Percentiles rank a stretch among this genome's conserved stretches.
These are phyloP conservation scores for Albophoma yamanashiensis DNA, from an alignment of 2,329 filamentous ascomycete species.

Conservation along the genomic window DNA sequence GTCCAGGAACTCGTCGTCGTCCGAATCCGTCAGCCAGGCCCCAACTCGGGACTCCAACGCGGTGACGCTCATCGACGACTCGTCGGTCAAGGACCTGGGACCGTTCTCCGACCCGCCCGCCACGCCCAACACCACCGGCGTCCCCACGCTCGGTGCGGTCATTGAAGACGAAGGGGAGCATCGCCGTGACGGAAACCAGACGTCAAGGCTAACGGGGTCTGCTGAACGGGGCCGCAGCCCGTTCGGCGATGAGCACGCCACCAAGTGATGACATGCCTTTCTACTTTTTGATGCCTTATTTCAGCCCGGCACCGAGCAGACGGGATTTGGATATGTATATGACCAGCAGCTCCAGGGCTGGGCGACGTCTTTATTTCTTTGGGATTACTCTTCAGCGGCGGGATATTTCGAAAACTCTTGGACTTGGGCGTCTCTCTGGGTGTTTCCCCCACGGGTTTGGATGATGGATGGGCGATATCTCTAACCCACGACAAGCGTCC, in stretches of 20 bases:
- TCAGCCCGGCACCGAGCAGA: neutral
- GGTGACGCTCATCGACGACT: constrained; percentile 39
- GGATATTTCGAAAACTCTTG: neutral
- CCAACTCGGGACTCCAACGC: constrained; percentile 29
- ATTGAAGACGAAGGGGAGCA: constrained; percentile 39
- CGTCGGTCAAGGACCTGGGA: constrained; percentile 39
- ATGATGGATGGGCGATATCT: neutral
- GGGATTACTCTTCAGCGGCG: neutral
- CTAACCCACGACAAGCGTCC: neutral
- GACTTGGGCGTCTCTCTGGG: neutral
- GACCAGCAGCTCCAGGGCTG: neutral
- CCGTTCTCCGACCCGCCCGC: constrained; percentile 48
- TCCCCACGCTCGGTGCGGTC: constrained; percentile 41
- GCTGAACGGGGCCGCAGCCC: constrained; percentile 31
- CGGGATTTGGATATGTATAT: neutral
- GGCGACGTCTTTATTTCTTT: neutral
- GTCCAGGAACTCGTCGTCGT: constrained; percentile 3
- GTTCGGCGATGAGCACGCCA: constrained; percentile 49
- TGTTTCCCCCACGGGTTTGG: neutral
- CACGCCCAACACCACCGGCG: constrained; percentile 21
- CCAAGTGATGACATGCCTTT: constrained; percentile 29
- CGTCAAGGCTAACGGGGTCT: constrained; percentile 11
- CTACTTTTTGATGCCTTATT: constrained; percentile 2
- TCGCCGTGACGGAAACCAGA: constrained; percentile 24
- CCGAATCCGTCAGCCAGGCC: constrained; percentile 9